phyloP scores from a whole-genome alignment of 495 filamentous ascomycete genomes.

The Lentithecium fluviatile region DNA sequence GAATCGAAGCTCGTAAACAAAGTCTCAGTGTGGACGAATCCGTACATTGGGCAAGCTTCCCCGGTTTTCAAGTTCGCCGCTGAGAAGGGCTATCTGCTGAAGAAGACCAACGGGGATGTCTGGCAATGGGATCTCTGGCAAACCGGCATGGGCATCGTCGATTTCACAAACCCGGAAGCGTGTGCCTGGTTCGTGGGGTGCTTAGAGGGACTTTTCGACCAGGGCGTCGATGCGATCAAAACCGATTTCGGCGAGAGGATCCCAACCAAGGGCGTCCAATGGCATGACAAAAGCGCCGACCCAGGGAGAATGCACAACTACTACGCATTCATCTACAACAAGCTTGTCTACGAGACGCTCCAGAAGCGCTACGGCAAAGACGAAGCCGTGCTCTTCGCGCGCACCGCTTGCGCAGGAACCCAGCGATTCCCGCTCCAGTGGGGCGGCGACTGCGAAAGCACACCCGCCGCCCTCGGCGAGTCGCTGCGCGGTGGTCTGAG shows the following conservation, averaged over 20 bases:
- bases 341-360: conserved; percentile 64
- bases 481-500: conserved; percentile 67
- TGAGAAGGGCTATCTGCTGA: conserved; percentile 66
- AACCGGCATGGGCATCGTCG: conserved; percentile 70
- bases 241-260: conserved; percentile 75
- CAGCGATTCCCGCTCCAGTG: conserved; percentile 56
- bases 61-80: conserved; percentile 64
- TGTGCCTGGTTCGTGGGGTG: conserved; percentile 59
- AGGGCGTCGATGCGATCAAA: conserved; percentile 69
- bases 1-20: conserved; percentile 56
- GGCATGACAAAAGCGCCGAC: conserved; percentile 45
- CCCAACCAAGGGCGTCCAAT: conserved; percentile 60
- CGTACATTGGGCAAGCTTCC: conserved; percentile 67
- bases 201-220: conserved; percentile 59
- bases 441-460: conserved; percentile 71
- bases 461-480: conserved; percentile 71
- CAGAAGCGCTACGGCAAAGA: conserved; percentile 56
- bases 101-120: conserved; percentile 65
- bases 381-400: conserved; percentile 66
- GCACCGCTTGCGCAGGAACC: conserved; percentile 63
- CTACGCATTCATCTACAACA: conserved; percentile 70
- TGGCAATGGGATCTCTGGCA: conserved; percentile 78
- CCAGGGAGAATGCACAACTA: conserved; percentile 71
- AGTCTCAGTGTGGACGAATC: conserved; percentile 70
- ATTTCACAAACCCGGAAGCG: conserved; percentile 71